Conservation (phyloP, 2,329 filamentous ascomycete species). For the Colletotrichum euphorbiae region DNA sequence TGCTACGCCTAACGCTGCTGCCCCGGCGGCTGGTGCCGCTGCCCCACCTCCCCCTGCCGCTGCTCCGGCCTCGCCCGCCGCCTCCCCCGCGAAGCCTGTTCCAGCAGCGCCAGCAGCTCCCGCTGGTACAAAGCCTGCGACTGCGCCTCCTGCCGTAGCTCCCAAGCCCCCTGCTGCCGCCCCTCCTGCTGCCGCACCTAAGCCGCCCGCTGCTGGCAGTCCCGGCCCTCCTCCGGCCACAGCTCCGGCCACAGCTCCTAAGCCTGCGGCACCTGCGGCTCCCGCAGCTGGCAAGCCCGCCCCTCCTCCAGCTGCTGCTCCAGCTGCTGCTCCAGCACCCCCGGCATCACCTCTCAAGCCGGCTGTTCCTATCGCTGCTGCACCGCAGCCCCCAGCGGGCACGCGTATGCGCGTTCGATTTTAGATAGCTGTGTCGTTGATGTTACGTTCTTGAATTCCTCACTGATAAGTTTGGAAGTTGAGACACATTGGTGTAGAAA, state of each 20-base stretch:
- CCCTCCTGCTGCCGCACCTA: neutral
- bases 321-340: constrained; percentile 4
- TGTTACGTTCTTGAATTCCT: neutral
- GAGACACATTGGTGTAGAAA: constrained; percentile 19
- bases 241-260: neutral
- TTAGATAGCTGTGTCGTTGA: neutral
- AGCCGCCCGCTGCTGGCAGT: neutral
- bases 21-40: neutral
- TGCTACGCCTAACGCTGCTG: constrained; percentile 9
- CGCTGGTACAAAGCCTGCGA: neutral
- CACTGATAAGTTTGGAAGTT: neutral
- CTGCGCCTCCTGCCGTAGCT: neutral
- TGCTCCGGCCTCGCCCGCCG: constrained; percentile 14
- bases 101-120: constrained; percentile 7
- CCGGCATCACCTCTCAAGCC: neutral
- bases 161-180: neutral
- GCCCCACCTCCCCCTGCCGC: neutral
- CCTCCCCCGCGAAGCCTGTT: constrained; percentile 6
- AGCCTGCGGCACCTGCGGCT: neutral
- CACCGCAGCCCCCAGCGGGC: neutral
- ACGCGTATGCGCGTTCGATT: constrained; percentile 10
- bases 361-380: neutral
- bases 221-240: constrained; percentile 1
- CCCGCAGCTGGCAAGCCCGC: neutral
- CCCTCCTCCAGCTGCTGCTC: neutral